These are phyloP conservation scores for Entonaema liquescens DNA, from an alignment of 495 filamentous ascomycete genomes.

Conservation along the genomic window DNA sequence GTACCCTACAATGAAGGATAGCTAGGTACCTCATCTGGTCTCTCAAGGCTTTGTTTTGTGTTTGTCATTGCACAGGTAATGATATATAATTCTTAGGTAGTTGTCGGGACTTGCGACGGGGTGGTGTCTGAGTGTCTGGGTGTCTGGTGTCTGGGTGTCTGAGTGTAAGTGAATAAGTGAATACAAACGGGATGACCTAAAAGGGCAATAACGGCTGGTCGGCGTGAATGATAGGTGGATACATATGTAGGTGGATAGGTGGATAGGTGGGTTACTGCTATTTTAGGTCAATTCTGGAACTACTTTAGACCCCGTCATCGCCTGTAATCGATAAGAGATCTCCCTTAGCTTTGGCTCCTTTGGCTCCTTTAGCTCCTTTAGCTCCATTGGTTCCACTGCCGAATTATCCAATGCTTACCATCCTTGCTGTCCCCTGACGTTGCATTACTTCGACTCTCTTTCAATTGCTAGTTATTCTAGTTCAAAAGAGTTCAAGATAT, in stretches of 20 bases:
- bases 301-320: neutral
- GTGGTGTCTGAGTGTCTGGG: no score
- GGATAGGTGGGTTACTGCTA: slow-evolving; percentile 13
- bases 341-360: slow-evolving; percentile 16
- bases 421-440: slow-evolving; percentile 28
- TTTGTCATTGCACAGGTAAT: slow-evolving; percentile 2
- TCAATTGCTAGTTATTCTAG: neutral
- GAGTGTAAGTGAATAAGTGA: no score
- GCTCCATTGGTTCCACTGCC: slow-evolving; percentile 12
- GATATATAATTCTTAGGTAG: slow-evolving; percentile 2
- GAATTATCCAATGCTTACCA: slow-evolving; percentile 25
- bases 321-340: slow-evolving; percentile 14
- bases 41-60: neutral
- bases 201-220: slow-evolving; percentile 28
- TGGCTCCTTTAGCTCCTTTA: no score
- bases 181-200: slow-evolving; percentile 12
- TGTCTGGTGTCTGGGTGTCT: no score
- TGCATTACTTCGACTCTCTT: slow-evolving; percentile 22
- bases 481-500: neutral
- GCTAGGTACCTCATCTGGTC: neutral
- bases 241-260: no score
- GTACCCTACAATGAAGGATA: neutral
- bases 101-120: neutral
- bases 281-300: neutral
- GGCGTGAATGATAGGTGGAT: slow-evolving; percentile 12